These are phyloP conservation scores for Aspergillus jensenii DNA, from an alignment of 2,329 filamentous ascomycete genomes.

Conservation along the genomic window DNA sequence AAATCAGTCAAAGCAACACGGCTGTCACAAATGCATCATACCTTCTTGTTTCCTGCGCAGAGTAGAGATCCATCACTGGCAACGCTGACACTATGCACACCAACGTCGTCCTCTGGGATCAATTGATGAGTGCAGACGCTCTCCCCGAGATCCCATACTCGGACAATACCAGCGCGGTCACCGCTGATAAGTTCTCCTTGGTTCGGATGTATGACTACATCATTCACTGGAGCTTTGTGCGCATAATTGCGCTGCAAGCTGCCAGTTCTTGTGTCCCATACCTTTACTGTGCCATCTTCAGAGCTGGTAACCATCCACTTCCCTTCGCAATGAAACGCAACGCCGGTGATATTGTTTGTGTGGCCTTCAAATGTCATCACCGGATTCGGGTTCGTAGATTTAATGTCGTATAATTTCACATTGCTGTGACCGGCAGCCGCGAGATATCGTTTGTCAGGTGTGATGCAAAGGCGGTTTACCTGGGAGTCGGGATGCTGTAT, in stretches of 20 bases:
- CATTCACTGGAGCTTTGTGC: slow-evolving; percentile 86
- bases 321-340: slow-evolving; percentile 96
- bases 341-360: slow-evolving; percentile 91
- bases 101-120: slow-evolving; percentile 92
- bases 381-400: slow-evolving; percentile 93
- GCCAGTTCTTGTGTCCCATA: slow-evolving; percentile 88
- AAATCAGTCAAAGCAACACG: not conserved
- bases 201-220: slow-evolving; percentile 99
- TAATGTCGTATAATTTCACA: slow-evolving; percentile 98
- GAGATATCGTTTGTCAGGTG: slow-evolving; percentile 93
- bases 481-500: slow-evolving; percentile 98
- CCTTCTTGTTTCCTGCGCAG: slow-evolving; percentile 88
- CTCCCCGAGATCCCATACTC: slow-evolving; percentile 95
- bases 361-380: slow-evolving; percentile 94
- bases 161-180: slow-evolving; percentile 85
- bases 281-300: slow-evolving; percentile 94
- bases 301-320: slow-evolving; percentile 99
- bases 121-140: slow-evolving; percentile 96
- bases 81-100: slow-evolving; percentile 91
- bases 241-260: slow-evolving; percentile 89
- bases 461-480: slow-evolving; percentile 97
- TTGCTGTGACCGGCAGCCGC: slow-evolving; percentile 79
- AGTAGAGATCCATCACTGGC: slow-evolving; percentile 91
- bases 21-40: slow-evolving; percentile 40
- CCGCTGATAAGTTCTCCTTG: slow-evolving; percentile 98